Percentiles rank a stretch among this genome's conserved stretches.
These are phyloP conservation scores for Penicillium sp. DNA, from an alignment of 2,329 filamentous ascomycete species.

Conservation along the genomic window DNA sequence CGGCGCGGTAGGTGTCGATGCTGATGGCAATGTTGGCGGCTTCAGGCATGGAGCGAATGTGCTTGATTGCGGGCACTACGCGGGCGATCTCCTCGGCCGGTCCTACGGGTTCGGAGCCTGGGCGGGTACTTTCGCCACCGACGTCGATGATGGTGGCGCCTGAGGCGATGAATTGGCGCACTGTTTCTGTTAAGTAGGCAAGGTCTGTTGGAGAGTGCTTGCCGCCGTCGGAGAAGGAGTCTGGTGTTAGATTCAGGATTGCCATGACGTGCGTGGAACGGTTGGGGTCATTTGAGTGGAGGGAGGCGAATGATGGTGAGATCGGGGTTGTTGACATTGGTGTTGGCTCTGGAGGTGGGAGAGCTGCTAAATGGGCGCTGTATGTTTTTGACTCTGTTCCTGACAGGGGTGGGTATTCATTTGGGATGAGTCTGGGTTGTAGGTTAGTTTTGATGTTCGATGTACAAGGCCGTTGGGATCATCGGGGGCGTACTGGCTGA, in stretches of 20 bases:
- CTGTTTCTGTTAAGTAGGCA: slow-evolving; percentile 56
- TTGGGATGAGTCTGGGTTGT: slow-evolving; percentile 42
- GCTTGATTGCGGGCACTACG: slow-evolving; percentile 74
- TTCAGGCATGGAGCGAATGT: slow-evolving; percentile 69
- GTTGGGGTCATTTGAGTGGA: slow-evolving; percentile 58
- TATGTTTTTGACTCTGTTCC: slow-evolving; percentile 32
- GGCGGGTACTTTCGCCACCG: slow-evolving; percentile 90
- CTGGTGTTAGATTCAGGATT: slow-evolving; percentile 90
- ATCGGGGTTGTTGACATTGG: slow-evolving; percentile 44
- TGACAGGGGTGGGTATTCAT: slow-evolving; percentile 36
- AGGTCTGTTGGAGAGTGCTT: slow-evolving; percentile 54
- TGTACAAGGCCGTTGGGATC: not conserved
- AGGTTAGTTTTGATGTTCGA: not conserved
- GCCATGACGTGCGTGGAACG: slow-evolving; percentile 82
- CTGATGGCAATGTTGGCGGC: slow-evolving; percentile 70
- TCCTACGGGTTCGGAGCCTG: slow-evolving; percentile 68
- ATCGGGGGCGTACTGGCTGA: slow-evolving; percentile 54
- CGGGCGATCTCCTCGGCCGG: slow-evolving; percentile 74
- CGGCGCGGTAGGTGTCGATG: slow-evolving; percentile 88
- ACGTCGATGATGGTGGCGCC: slow-evolving; percentile 88
- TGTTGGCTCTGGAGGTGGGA: slow-evolving; percentile 35
- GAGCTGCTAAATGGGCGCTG: slow-evolving; percentile 35
- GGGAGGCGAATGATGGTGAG: slow-evolving; percentile 45
- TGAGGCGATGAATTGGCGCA: slow-evolving; percentile 62
- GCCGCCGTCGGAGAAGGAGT: slow-evolving; percentile 95